These are phyloP conservation scores for Cryptococcus sp. DNA, from an alignment of 1,284 basidiomycete species.

Conservation along the genomic window DNA sequence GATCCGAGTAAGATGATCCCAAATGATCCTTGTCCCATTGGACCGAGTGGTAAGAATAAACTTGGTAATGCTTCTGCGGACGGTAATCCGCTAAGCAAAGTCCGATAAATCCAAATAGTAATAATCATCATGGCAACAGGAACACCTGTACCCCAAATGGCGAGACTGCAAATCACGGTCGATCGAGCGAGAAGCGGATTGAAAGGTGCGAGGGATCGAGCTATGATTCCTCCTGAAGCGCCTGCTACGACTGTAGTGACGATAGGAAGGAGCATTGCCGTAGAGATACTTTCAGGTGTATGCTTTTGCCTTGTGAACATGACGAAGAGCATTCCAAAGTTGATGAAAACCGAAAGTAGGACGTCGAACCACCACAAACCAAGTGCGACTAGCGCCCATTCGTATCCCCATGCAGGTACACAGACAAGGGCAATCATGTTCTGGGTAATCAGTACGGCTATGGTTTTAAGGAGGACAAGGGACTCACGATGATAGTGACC, in stretches of 20 bases:
- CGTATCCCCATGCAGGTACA: constrained; percentile 50
- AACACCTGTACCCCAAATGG: constrained; percentile 49
- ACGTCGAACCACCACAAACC: constrained; percentile 70
- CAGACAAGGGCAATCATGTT: constrained; percentile 51
- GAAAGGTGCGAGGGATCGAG: constrained; percentile 51
- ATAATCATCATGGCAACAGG: constrained; percentile 56
- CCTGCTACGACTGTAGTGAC: constrained; percentile 66
- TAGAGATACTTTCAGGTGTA: constrained; percentile 55
- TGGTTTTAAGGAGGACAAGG: constrained; percentile 17
- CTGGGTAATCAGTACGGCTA: constrained; percentile 23
- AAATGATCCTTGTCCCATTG: constrained; percentile 60
- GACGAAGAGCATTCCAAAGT: constrained; percentile 61
- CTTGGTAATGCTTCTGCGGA: constrained; percentile 55
- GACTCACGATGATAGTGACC: constrained; percentile 57
- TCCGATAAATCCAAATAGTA: constrained; percentile 55
- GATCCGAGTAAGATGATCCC: constrained; percentile 56
- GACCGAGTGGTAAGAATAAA: constrained; percentile 57
- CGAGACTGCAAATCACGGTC: constrained; percentile 53
- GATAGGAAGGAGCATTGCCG: constrained; percentile 67
- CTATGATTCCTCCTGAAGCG: constrained; percentile 61
- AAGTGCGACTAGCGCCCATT: constrained; percentile 62
- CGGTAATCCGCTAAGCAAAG: constrained; percentile 47
- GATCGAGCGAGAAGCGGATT: constrained; percentile 55
- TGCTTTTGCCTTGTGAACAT: constrained; percentile 65
- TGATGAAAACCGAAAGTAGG: constrained; percentile 57